Percentiles rank a stretch among this genome's conserved stretches.
Conservation (phyloP, 2,329 filamentous ascomycete genomes). For the Trichoderma citrinoviride region DNA sequence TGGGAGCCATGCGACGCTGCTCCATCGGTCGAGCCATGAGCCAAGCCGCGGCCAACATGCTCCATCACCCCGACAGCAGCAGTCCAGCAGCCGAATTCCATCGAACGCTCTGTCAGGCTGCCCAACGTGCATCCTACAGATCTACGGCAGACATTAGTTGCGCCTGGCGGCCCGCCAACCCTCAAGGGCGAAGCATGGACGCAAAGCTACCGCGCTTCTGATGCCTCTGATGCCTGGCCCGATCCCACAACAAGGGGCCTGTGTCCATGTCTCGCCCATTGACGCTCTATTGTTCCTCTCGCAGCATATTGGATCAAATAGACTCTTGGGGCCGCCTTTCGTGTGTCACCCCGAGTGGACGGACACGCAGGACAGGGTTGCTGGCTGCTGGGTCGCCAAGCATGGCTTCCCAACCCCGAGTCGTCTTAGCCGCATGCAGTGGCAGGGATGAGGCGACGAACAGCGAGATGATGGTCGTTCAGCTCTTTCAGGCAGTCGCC, state of each 20-base stretch:
- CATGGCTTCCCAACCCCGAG: conserved; percentile 7
- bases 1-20: background rate
- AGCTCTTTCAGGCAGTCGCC: conserved; percentile 18
- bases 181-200: background rate
- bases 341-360: background rate
- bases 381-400: background rate
- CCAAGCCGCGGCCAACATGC: background rate
- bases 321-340: background rate
- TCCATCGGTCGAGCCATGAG: background rate
- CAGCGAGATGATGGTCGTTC: background rate
- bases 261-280: background rate
- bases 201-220: background rate
- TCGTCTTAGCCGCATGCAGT: conserved; percentile 11
- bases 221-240: background rate
- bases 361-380: background rate
- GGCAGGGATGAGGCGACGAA: conserved; percentile 11
- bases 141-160: background rate
- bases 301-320: background rate
- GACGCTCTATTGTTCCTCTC: background rate
- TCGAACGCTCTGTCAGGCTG: too few species aligned
- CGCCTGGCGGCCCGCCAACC: background rate
- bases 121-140: too few species aligned
- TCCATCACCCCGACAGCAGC: too few species aligned
- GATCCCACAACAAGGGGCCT: background rate
- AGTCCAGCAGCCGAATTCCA: background rate